Percentiles rank a stretch among this genome's conserved stretches.
Conservation (phyloP, 2,329 filamentous ascomycete species). For the Ophiocordyceps australis region DNA sequence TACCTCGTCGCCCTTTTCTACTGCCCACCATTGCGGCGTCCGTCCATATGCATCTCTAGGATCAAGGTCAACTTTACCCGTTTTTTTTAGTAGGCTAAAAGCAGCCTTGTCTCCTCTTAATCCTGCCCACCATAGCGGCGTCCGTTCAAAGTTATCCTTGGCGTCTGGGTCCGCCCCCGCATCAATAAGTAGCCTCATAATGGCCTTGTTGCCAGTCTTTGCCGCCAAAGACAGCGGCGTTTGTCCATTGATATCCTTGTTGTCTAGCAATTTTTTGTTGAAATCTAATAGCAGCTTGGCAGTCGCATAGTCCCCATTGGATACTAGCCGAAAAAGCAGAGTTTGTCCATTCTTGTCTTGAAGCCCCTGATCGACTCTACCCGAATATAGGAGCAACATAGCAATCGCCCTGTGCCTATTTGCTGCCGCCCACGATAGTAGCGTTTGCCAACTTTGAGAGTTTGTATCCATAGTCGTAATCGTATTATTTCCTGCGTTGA, state of each 20-base stretch:
- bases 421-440: not conserved
- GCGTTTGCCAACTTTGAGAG: not conserved
- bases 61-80: too few species aligned
- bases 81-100: too few species aligned
- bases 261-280: not conserved
- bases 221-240: not conserved
- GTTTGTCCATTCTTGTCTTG: not conserved
- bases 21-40: too few species aligned
- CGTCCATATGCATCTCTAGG: too few species aligned
- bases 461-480: not conserved
- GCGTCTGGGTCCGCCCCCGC: not conserved
- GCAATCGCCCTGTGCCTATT: not conserved
- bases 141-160: not conserved
- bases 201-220: not conserved
- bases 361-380: not conserved
- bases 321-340: not conserved
- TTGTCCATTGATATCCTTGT: not conserved
- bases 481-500: too few species aligned
- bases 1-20: too few species aligned
- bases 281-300: not conserved
- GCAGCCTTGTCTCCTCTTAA: too few species aligned
- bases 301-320: not conserved
- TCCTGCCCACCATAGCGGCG: not conserved
- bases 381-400: not conserved
- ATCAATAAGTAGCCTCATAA: not conserved